Base-by-base conservation (phyloP, 371 early-diverging fungal species). In the Sporodiniella umbellata region DNA sequence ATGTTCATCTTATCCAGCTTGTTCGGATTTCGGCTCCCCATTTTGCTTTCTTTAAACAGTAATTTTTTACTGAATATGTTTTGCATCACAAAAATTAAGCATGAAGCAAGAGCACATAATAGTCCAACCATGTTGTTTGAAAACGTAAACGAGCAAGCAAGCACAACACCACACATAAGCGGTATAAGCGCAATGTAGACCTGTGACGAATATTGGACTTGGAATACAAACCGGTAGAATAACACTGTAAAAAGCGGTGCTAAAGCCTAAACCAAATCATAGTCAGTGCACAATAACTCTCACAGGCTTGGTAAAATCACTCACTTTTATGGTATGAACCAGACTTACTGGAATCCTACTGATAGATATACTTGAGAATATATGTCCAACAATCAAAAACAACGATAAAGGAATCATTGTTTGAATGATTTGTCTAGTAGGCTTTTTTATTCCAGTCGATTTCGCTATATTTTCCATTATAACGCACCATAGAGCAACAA, bases 321-420 rank as follows among this genome's bases (percentile, higher is more conserved):
- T 66, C 73, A 89, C 91, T 84, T 94, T 94, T 60, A 95, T 87
- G 5, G 94, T 93, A 58, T 95, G 93, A 5, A 92, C 89, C 48
- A 93, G 78, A 53, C 87, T 86, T 10, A 95, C 87, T 18, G 93
- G 85, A 17, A 90, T 87, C 21, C 77, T 68, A 50, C 86, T 76
- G 24, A 92, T 82, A 11, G 93, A 92, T 35, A 87, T 60, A 49
- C 84, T 81, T 1, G 86, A 84, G 54, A 91, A 84, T 2, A 90
- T 74, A 70, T 95, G 95, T 0, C 93, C 91, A n/a, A 84, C 75
- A 39, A 92, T 87, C 68, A 87, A 82, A 70, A 93, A 92, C 8
- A 76, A 55, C 42, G 84, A 81, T 39, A 93, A 58, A 1, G 92
- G 92, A 8, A 80, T 68, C 17, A 87, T 87, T 21, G 80, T 83